Evolutionary conservation across 2,329 filamentous ascomycete species (phyloP).

Genomic region (Trichoderma hamatum): DNA sequence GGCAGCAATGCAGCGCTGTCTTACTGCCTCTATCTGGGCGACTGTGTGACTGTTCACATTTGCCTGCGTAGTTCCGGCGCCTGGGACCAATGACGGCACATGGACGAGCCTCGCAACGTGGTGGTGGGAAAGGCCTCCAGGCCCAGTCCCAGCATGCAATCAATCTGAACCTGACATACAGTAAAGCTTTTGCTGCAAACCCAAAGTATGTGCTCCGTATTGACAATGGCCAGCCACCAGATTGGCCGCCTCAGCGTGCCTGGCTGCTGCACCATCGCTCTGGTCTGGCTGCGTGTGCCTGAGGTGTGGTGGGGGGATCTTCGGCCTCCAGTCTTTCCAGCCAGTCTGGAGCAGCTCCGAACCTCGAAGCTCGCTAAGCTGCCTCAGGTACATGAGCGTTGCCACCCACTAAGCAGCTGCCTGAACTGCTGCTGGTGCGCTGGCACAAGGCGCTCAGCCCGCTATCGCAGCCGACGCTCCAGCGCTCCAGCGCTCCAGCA

Average conservation of each 20-base stretch:
- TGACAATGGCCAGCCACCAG: neutral
- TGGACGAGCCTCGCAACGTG: neutral
- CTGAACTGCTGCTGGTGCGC: neutral
- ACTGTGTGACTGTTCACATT: neutral
- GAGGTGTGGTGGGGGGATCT: neutral
- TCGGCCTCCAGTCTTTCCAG: neutral
- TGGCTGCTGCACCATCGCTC: slow-evolving; percentile 1
- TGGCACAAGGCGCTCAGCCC: neutral
- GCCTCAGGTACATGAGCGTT: neutral
- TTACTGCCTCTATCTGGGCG: too few species aligned
- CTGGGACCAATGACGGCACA: neutral
- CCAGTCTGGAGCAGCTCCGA: slow-evolving; percentile 8
- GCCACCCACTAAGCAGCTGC: neutral
- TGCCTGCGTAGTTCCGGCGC: neutral
- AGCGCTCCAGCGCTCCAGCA: neutral
- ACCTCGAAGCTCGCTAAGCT: neutral
- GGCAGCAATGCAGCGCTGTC: neutral
- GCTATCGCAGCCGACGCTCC: neutral
- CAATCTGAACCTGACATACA: neutral
- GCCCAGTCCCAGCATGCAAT: neutral
- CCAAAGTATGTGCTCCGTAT: slow-evolving; percentile 5
- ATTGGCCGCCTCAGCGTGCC: neutral
- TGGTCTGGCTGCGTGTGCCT: neutral
- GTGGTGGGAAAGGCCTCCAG: neutral
- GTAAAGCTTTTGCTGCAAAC: neutral